Evolutionary conservation across 805 yeast species (phyloP), one percentile per base, ranked within the genome.

Genomic region (Candida golubevii): DNA sequence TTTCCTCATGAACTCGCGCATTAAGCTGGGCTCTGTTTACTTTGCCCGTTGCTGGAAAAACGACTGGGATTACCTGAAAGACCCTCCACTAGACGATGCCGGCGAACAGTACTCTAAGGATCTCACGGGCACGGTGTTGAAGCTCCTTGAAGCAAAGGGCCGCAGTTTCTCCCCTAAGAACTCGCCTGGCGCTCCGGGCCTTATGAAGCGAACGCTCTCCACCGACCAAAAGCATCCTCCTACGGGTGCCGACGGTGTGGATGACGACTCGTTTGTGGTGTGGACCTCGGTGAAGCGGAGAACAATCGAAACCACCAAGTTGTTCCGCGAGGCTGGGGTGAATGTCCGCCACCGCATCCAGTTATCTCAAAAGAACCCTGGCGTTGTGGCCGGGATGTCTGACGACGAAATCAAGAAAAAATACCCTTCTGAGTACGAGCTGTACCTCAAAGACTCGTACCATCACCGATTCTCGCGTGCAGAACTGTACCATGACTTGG

Each of bases 401-500:
- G 78, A 74, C 29, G 79, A 71, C 12, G 83, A 86, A 60, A 74
- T 91, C 45, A 63, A 73, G 52, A 60, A 61, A 33, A 69, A 71
- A 49, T 88, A 70, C 59, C 93, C 95, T 0, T 74, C 72, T 1
- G 97, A 90, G 52, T 85, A 75, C 59, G 75, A 70, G 48, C 81
- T 77, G 54, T 85, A 80, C 59, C 44, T 66, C 45, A 65, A 72
- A 47, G 97, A 91, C 61, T 97, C 97, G 1, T 93, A 93, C 60
- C 97, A 93, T 65, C 91, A 85, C 60, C 74, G 99, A 47, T 93
- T 79, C 60, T 87, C 96, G 2, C 75, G 98, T 39, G 88, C 95
- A 0, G 99, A 93, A 67, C 86, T 95, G 40, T 93, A 89, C 60
- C 99, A 93, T 65, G 99, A 93, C 64, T 74, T 93, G 45, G 98